Evolutionary conservation across 148 eudicot genomes (phyloP).

Genomic region (Cornus florida): DNA sequence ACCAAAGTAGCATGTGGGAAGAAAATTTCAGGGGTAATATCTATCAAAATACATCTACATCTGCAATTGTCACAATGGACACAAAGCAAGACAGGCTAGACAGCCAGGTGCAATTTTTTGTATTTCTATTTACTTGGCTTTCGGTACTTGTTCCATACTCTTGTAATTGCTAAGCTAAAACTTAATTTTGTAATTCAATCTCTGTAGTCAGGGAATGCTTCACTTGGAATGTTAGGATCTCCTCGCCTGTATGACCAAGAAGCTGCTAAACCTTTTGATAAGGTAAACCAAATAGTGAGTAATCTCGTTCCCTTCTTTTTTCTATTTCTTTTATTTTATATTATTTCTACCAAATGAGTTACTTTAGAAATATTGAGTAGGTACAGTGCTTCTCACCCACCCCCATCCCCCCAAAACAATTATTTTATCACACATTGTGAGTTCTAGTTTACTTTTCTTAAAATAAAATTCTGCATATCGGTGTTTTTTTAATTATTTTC

Average conservation of each 20-base stretch:
- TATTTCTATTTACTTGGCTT: not conserved
- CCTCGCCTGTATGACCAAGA: conserved; percentile 70
- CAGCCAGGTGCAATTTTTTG: conserved; percentile 48
- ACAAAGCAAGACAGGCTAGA: conserved; percentile 56
- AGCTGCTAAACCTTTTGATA: conserved; percentile 57
- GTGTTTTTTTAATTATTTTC: no score
- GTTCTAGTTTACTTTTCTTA: no score
- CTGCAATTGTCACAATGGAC: conserved; percentile 54
- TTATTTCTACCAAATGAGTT: no score
- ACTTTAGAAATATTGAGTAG: not conserved
- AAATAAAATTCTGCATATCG: no score
- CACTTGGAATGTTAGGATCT: conserved; percentile 58
- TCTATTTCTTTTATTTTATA: not conserved
- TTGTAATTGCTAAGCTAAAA: conserved; percentile 6
- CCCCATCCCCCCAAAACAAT: no score
- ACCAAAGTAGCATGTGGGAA: conserved; percentile 78
- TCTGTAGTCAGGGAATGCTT: conserved; percentile 75
- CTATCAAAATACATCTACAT: conserved; percentile 49
- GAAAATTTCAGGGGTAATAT: conserved; percentile 63
- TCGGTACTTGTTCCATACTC: not conserved
- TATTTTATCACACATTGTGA: no score
- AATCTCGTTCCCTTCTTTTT: not conserved
- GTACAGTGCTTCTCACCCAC: not conserved
- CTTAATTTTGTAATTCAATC: not conserved
- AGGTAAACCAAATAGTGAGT: conserved; percentile 41